Conservation (phyloP, 805 yeast genomes). For the Ogataea angusta region DNA sequence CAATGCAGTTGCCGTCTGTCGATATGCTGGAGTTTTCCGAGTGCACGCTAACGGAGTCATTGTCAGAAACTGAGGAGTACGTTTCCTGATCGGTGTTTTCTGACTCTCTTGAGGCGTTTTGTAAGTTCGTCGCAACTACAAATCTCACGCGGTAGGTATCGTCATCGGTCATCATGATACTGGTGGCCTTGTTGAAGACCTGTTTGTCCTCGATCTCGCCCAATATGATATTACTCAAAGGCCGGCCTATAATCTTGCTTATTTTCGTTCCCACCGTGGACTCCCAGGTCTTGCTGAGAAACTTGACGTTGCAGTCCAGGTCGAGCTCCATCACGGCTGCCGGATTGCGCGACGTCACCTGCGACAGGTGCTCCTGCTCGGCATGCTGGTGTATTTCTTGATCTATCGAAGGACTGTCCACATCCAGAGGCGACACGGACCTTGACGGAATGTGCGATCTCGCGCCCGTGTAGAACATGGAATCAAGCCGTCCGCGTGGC, state of each 20-base stretch:
- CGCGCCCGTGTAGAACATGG: conserved; percentile 9
- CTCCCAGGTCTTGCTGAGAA: conserved; percentile 77
- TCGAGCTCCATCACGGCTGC: conserved; percentile 83
- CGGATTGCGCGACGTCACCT: conserved; percentile 67
- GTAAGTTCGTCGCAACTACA: conserved; percentile 39
- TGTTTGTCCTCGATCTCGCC: conserved; percentile 63
- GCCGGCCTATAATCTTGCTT: conserved; percentile 49
- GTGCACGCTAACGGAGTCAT: conserved; percentile 28
- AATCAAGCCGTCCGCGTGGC: conserved; percentile 4
- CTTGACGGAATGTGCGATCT: conserved; percentile 15
- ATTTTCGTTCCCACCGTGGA: conserved; percentile 66
- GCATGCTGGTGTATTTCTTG: conserved; percentile 10
- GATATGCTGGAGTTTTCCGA: conserved; percentile 36
- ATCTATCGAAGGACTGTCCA: conserved; percentile 15
- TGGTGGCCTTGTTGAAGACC: conserved; percentile 68
- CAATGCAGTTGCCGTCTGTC: conserved; percentile 61
- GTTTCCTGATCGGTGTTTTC: not conserved
- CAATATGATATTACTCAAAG: conserved; percentile 59
- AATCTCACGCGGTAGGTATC: conserved; percentile 76
- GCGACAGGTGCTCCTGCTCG: conserved; percentile 41
- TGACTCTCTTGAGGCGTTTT: not conserved
- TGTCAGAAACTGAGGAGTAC: conserved; percentile 13
- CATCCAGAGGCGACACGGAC: conserved; percentile 21
- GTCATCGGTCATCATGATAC: conserved; percentile 69
- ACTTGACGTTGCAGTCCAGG: conserved; percentile 72